Evolutionary conservation across 23 red algal genomes (phyloP).

Genomic region (Rhodosorus marinus): DNA sequence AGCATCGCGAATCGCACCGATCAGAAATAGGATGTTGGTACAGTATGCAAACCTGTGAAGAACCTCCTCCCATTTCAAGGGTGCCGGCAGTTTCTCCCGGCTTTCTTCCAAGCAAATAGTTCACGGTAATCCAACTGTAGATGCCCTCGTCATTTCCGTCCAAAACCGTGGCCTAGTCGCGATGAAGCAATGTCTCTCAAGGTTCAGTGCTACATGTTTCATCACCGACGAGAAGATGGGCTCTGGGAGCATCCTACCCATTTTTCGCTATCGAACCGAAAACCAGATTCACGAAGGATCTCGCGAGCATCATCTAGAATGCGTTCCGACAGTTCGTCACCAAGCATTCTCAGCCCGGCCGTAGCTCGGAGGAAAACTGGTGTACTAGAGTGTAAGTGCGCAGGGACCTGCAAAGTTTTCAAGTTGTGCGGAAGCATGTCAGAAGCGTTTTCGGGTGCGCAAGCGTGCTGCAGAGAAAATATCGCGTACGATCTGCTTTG

Average conservation of each 20-base stretch:
- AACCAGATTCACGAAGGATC: constrained; percentile 15
- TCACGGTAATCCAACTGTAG: constrained; percentile 72
- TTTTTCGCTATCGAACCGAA: constrained; percentile 31
- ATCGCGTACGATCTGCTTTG: constrained; percentile 17
- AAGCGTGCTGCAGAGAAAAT: too few species aligned
- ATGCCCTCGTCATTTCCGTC: constrained; percentile 50
- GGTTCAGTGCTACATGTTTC: too few species aligned
- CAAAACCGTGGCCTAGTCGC: constrained; percentile 33
- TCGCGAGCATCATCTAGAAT: constrained; percentile 39
- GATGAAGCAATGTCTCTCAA: too few species aligned
- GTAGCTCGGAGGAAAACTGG: constrained; percentile 47
- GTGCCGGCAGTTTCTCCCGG: constrained; percentile 42
- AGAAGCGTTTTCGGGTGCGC: constrained; percentile 3
- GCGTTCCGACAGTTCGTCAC: constrained; percentile 15
- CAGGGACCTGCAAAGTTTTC: too few species aligned
- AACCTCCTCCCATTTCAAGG: constrained; percentile 60
- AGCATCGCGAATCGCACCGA: too few species aligned
- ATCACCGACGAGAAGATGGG: not conserved
- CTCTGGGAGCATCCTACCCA: not conserved
- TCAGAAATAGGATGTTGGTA: too few species aligned
- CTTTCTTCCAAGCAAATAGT: constrained; percentile 35
- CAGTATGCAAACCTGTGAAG: constrained; percentile 58
- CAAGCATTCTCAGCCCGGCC: constrained; percentile 43
- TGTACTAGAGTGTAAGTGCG: too few species aligned
- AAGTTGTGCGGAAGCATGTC: too few species aligned